Conservation (phyloP, 2,329 filamentous ascomycete genomes). For the Lachnellula subtilissima region DNA sequence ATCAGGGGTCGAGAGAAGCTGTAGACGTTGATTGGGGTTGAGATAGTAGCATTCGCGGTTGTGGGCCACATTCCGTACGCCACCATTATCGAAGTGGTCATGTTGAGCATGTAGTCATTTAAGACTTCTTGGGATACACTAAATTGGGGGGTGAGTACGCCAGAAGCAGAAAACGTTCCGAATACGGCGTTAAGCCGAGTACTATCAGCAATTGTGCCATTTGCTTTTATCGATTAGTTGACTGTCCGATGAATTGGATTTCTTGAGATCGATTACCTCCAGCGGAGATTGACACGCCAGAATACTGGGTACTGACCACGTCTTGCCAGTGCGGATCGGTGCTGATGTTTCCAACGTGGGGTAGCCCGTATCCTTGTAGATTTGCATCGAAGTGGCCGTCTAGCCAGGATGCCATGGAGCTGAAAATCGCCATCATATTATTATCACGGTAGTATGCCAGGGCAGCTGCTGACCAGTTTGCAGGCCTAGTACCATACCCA, state of each 20-base stretch:
- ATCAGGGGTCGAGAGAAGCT: constrained; percentile 17
- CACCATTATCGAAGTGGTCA: constrained; percentile 15
- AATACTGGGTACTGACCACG: background rate
- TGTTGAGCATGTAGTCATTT: constrained; percentile 21
- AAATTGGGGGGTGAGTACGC: constrained; percentile 4
- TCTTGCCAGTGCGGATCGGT: background rate
- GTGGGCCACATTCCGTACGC: constrained; percentile 14
- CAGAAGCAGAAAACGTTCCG: background rate
- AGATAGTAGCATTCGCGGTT: constrained; percentile 10
- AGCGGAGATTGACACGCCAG: background rate
- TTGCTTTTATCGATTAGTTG: background rate
- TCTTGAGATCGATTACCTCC: background rate
- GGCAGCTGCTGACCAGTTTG: background rate
- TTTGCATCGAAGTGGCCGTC: constrained; percentile 6
- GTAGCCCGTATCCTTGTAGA: background rate
- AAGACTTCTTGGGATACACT: constrained; percentile 14
- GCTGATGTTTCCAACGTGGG: no score
- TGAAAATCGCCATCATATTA: background rate
- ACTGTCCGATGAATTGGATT: no score
- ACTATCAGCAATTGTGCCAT: constrained; percentile 9
- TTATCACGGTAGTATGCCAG: background rate
- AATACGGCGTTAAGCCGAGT: constrained; percentile 17
- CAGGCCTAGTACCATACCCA: background rate
- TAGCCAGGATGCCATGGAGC: constrained; percentile 8
- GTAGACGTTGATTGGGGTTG: constrained; percentile 15